phyloP scores from a whole-genome alignment of 352 stramenopile species.

The Phytophthora chlamydospora region DNA sequence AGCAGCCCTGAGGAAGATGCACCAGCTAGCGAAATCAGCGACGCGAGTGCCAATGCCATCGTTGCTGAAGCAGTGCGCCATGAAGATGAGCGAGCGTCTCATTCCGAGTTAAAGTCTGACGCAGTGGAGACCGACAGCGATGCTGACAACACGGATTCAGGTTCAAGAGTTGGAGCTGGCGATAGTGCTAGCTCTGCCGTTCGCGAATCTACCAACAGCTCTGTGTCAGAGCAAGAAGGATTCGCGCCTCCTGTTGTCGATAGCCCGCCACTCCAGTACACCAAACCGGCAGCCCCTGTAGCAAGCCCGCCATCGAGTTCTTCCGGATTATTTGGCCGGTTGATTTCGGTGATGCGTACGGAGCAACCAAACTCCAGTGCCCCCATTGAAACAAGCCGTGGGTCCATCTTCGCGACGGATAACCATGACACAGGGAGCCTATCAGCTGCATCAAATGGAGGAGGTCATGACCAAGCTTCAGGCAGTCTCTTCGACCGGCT shows the following conservation, averaged over 20 bases:
- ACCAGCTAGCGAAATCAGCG: too few relatives aligned
- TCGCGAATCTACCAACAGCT: background rate
- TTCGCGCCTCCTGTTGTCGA: background rate
- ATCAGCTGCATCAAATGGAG: background rate
- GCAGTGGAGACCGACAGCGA: too few relatives aligned
- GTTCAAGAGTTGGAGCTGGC: too few relatives aligned
- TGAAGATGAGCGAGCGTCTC: too few relatives aligned
- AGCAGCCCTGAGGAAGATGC: too few relatives aligned
- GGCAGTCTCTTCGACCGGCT: constrained; percentile 10
- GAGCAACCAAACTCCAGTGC: background rate
- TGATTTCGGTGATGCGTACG: constrained; percentile 13
- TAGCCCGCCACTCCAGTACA: background rate
- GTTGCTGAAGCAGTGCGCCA: too few relatives aligned
- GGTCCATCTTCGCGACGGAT: background rate
- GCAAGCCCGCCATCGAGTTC: constrained; percentile 6
- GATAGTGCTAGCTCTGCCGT: too few relatives aligned
- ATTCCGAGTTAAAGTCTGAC: too few relatives aligned
- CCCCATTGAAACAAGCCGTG: background rate
- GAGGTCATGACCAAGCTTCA: background rate
- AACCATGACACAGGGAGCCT: background rate
- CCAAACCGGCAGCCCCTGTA: background rate
- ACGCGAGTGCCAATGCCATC: too few relatives aligned
- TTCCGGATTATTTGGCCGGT: constrained; percentile 7
- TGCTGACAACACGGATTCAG: too few relatives aligned
- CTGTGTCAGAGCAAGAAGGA: background rate